A percentile compares a stretch with the other conserved stretches of the same genome.
phyloP scores from a whole-genome alignment of 2,329 filamentous ascomycete genomes.

The Pseudocercospora vitis region DNA sequence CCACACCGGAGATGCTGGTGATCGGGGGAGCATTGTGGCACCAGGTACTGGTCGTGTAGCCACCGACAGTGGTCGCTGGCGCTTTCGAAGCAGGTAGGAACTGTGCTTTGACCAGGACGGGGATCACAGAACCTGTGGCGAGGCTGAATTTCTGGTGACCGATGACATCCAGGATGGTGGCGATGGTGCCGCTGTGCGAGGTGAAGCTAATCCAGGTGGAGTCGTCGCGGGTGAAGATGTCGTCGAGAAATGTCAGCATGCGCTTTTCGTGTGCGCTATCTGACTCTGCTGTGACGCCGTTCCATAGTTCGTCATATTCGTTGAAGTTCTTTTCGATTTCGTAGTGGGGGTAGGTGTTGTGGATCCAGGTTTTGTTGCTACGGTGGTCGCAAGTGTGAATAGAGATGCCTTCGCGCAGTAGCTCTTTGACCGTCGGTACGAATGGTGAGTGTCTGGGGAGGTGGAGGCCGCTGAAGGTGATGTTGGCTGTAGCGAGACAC shows the following conservation, averaged over 20 bases:
- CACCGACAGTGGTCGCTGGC: constrained; percentile 34
- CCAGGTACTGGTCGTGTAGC: constrained; percentile 38
- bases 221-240: constrained; percentile 56
- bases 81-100: constrained; percentile 39
- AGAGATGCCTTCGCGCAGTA: constrained; percentile 64
- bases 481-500: constrained; percentile 62
- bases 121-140: constrained; percentile 67
- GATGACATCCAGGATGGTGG: constrained; percentile 54
- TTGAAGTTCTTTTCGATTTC: constrained; percentile 61
- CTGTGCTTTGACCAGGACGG: constrained; percentile 64
- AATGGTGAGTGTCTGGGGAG: constrained; percentile 57
- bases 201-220: constrained; percentile 61
- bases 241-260: constrained; percentile 54
- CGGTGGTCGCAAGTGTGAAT: constrained; percentile 68
- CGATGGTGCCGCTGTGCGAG: constrained; percentile 60
- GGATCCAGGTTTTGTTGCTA: constrained; percentile 56
- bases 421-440: constrained; percentile 62
- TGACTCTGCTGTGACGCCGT: constrained; percentile 52
- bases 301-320: constrained; percentile 59
- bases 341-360: constrained; percentile 54
- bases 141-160: constrained; percentile 63
- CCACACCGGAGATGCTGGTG: constrained; percentile 31
- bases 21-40: constrained; percentile 38
- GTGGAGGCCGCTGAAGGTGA: constrained; percentile 59
- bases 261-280: constrained; percentile 53